A percentile compares a stretch with the other conserved stretches of the same genome.
These are phyloP conservation scores for Paramecium pentaurelia DNA, from an alignment of 73 alveolate species.

Conservation along the genomic window DNA sequence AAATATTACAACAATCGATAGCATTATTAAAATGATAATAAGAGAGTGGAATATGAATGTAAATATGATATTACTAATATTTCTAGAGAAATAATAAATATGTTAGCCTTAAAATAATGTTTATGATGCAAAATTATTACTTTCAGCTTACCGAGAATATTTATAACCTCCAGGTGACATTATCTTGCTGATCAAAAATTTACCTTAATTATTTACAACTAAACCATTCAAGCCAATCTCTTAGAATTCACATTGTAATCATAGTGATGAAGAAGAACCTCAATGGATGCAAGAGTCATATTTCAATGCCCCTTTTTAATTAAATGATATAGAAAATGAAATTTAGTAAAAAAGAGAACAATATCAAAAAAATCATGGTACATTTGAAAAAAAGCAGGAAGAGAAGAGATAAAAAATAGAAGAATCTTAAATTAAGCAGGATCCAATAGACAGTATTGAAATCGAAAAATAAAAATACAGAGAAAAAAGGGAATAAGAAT, in stretches of 20 bases:
- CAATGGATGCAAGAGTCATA: background rate
- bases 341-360: background rate
- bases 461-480: background rate
- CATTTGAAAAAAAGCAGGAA: conserved; percentile 22
- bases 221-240: background rate
- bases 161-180: background rate
- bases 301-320: background rate
- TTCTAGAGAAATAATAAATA: background rate
- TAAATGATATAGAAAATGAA: conserved; percentile 25
- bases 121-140: conserved; percentile 19
- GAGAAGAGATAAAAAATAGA: background rate
- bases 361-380: conserved; percentile 17
- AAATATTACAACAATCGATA: background rate
- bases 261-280: conserved; percentile 37
- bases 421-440: background rate
- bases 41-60: conserved; percentile 6
- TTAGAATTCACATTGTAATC: background rate
- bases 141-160: background rate
- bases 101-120: background rate
- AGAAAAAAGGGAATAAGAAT: background rate
- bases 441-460: background rate
- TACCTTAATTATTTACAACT: background rate
- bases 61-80: background rate
- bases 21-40: background rate
- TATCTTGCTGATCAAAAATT: background rate